Evolutionary conservation across 176 grass and related monocot species (phyloP).

Genomic region (Cenchrus americanus): DNA sequence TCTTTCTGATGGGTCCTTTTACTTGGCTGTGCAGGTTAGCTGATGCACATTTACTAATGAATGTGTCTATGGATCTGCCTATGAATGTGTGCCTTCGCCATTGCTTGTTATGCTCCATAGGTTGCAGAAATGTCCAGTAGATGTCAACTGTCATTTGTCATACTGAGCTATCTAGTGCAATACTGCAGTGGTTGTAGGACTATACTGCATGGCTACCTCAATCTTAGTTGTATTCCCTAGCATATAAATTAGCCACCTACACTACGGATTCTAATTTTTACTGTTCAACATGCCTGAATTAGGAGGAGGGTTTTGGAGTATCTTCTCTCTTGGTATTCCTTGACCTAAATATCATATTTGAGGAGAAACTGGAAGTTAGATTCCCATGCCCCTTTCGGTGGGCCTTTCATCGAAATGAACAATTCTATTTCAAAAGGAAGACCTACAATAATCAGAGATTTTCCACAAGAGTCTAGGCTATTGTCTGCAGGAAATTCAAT

Average conservation of each 20-base stretch:
- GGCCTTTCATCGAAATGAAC: background rate
- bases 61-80: background rate
- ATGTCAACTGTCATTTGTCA: background rate
- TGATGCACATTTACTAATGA: constrained; percentile 13
- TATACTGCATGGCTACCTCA: background rate
- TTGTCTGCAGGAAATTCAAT: constrained; percentile 1
- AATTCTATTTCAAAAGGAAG: background rate
- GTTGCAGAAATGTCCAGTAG: constrained; percentile 9
- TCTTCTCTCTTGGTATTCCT: background rate
- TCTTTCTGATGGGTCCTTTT: constrained; percentile 66
- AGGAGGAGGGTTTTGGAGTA: background rate
- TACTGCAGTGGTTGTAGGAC: background rate
- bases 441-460: background rate
- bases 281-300: background rate
- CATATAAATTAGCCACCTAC: background rate
- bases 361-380: background rate
- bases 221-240: background rate
- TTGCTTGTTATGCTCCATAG: constrained; percentile 2
- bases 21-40: constrained; percentile 78
- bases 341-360: constrained; percentile 5
- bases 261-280: background rate
- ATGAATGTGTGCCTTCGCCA: background rate
- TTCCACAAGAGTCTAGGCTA: background rate
- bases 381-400: too few relatives aligned
- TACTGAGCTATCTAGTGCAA: constrained; percentile 28